Evolutionary conservation across 495 filamentous ascomycete species (phyloP).

Genomic region (Hypoxylon fragiforme): DNA sequence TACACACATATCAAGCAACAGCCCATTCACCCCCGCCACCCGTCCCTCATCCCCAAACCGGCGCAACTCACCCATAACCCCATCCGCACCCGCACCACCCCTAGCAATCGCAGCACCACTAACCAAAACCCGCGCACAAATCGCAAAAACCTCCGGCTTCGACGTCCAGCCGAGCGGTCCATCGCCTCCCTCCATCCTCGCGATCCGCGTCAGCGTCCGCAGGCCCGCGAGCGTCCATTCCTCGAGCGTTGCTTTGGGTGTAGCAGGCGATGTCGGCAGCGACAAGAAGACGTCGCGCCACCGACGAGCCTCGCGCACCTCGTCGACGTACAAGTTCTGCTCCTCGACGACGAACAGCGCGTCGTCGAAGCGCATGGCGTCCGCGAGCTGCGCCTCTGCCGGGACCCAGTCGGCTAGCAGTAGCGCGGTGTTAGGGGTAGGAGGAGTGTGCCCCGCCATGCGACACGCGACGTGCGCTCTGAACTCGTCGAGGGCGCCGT

Average conservation of each 20-base stretch:
- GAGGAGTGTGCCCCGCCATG: conserved; percentile 37
- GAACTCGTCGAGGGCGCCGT: conserved; percentile 36
- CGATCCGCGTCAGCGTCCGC: conserved; percentile 45
- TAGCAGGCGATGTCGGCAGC: conserved; percentile 18
- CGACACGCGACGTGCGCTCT: conserved; percentile 37
- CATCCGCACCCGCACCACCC: conserved; percentile 4
- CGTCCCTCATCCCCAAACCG: conserved; percentile 34
- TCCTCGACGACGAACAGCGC: conserved; percentile 85
- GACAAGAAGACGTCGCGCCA: conserved; percentile 60
- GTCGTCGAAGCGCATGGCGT: conserved; percentile 63
- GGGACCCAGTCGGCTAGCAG: conserved; percentile 34
- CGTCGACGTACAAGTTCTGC: conserved; percentile 86
- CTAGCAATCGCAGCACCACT: conserved; percentile 44
- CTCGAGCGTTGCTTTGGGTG: conserved; percentile 19
- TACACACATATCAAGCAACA: conserved; percentile 42
- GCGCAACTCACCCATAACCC: conserved; percentile 32
- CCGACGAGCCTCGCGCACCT: conserved; percentile 65
- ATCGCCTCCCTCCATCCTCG: conserved; percentile 48
- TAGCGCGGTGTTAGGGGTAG: not conserved
- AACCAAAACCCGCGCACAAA: conserved; percentile 63
- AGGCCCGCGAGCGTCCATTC: conserved; percentile 65
- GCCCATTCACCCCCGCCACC: conserved; percentile 36
- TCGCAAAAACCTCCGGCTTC: conserved; percentile 69
- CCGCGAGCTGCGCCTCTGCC: conserved; percentile 51
- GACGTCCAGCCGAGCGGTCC: conserved; percentile 74